Evolutionary conservation across 129 eudicot species (phyloP).

Genomic region (Artemisia argyi): DNA sequence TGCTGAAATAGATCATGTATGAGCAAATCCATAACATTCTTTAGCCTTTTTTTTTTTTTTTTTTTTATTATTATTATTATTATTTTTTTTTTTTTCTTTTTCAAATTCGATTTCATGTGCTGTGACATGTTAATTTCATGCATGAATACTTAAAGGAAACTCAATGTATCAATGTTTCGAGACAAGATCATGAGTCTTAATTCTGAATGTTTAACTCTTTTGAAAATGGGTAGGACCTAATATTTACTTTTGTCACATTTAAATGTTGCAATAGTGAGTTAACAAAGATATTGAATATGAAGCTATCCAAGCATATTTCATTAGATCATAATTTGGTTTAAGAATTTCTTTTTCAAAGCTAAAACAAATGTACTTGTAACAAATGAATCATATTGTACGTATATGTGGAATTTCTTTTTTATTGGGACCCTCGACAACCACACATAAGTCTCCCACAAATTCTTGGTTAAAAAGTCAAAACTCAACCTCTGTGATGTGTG

Average conservation of each 20-base stretch:
- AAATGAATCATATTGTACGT: background rate
- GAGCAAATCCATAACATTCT: too few relatives aligned
- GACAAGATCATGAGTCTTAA: conserved; percentile 27
- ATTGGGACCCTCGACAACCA: background rate
- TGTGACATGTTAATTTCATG: background rate
- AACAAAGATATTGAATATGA: conserved; percentile 16
- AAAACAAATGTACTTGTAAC: background rate
- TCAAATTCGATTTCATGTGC: too few relatives aligned
- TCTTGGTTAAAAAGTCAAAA: background rate
- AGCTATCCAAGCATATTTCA: conserved; percentile 15
- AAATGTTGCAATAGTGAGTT: conserved; percentile 5
- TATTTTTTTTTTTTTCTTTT: too few relatives aligned
- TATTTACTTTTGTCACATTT: conserved; percentile 32
- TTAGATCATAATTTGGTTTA: background rate
- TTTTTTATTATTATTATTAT: too few relatives aligned
- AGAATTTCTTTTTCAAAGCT: conserved; percentile 5
- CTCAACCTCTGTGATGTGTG: background rate
- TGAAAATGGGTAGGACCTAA: conserved; percentile 23
- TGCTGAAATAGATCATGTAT: background rate
- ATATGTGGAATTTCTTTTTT: background rate
- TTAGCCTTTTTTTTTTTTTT: too few relatives aligned
- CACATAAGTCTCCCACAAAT: conserved; percentile 5
- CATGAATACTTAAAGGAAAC: conserved; percentile 2
- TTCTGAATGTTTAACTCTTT: conserved; percentile 8
- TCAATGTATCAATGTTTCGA: conserved; percentile 13